Evolutionary conservation across 306 rosid genomes (phyloP), one percentile per base, ranked within the genome.

Genomic region (Senna siamea): DNA sequence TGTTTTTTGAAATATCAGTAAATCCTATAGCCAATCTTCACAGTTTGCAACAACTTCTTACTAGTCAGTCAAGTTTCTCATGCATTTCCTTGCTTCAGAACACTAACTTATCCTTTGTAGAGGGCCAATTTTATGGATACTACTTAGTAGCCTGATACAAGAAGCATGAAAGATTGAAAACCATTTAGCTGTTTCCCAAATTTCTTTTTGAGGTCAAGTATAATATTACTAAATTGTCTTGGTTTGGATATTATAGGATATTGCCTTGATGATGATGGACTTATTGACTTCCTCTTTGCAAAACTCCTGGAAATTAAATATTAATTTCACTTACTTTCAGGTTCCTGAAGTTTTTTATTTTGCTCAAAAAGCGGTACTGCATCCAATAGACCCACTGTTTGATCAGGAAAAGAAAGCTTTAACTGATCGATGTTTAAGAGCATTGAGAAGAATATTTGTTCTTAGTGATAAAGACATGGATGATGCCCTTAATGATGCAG

Each of bases 391-490:
- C 18, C 97, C 97, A n/a, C 85, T 94, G 85, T 89, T 85, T 76
- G 95, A 91, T 87, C 84, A 78, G 75, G 95, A 87, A 79, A 85
- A 75, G 50, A 90, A 77, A 65, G 64, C 76, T 70, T 79, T 94
- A 70, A 88, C 85, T 62, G 95, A 89, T 40, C 85, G 84, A 46
- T 91, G 96, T 81, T 73, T 77, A 46, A 88, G 93, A 57, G 97
- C 97, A 28, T 80, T 94, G 85, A 92, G 93, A 78, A 85, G 98
- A 86, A 87, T 94, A 73, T 91, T 94, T 83, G 84, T 78, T 76
- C 89, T 87, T 61, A 89, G 95, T 79, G 98, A 94, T 73, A 84
- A 67, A 52, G 96, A 91, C 88, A 84, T 94, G 96, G 97, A 94
- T 70, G 96, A 92, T 61, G 90, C 97, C 82, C 97, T 94, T 75